phyloP scores from a whole-genome alignment of 768 basidiomycete genomes.

The Kwoniella shandongensis region DNA sequence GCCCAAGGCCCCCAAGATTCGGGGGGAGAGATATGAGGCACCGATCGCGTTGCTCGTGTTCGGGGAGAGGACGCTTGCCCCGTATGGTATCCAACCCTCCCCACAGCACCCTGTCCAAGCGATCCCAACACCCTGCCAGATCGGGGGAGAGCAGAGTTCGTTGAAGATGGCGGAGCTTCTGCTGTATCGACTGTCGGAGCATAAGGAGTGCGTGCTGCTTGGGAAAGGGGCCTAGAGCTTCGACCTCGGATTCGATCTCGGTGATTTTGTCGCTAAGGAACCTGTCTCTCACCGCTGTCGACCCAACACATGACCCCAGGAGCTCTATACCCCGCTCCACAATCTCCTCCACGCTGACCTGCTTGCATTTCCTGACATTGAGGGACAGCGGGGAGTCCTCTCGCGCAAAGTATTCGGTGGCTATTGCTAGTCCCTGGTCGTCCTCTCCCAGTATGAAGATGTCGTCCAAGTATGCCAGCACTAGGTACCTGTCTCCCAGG shows the following conservation, averaged over 20 bases:
- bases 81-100: not conserved
- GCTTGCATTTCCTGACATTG: no score
- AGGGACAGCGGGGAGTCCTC: no score
- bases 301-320: not conserved
- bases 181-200: conserved; percentile 9
- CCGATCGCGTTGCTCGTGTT: no score
- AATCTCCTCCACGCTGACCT: not conserved
- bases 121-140: not conserved
- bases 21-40: not conserved
- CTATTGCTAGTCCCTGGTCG: no score
- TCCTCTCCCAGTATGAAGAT: conserved; percentile 21
- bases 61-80: no score
- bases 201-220: conserved; percentile 10
- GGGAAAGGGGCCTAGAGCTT: not conserved
- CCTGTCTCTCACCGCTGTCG: not conserved
- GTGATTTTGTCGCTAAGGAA: conserved; percentile 9
- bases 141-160: not conserved
- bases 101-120: not conserved
- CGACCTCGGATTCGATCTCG: not conserved
- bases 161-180: conserved; percentile 9
- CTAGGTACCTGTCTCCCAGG: conserved; percentile 16
- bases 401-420: no score
- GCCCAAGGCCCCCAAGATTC: not conserved
- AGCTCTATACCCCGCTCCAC: not conserved
- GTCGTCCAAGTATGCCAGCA: conserved; percentile 35